Evolutionary conservation across 768 basidiomycete species (phyloP).

Genomic region (Chalciporus pseudorubinellus): DNA sequence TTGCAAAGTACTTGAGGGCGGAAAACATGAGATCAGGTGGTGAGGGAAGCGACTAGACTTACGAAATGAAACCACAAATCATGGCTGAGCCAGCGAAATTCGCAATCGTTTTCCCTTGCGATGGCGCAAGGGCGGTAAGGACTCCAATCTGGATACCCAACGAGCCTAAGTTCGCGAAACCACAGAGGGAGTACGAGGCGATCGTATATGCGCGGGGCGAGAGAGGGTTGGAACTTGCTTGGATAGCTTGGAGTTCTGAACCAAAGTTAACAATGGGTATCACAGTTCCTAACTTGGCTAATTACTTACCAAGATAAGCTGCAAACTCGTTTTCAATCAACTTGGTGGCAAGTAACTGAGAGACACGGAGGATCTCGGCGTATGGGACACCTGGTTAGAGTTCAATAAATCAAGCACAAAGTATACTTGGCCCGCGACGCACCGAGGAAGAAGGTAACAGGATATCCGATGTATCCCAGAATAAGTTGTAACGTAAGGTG

Average conservation of each 20-base stretch:
- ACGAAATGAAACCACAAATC: slow-evolving; percentile 67
- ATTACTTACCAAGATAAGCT: slow-evolving; percentile 52
- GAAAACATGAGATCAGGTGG: background rate
- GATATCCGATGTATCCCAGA: slow-evolving; percentile 86
- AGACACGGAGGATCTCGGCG: slow-evolving; percentile 75
- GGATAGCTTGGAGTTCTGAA: slow-evolving; percentile 43
- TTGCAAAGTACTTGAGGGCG: slow-evolving; percentile 42
- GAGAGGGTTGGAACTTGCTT: slow-evolving; percentile 51
- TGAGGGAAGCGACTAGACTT: background rate
- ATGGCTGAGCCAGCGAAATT: slow-evolving; percentile 65
- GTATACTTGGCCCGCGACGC: background rate
- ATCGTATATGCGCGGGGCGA: slow-evolving; percentile 77
- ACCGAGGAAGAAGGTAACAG: slow-evolving; percentile 74
- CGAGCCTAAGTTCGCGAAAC: slow-evolving; percentile 85
- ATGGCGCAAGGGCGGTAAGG: slow-evolving; percentile 64
- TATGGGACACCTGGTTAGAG: slow-evolving; percentile 59
- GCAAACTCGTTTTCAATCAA: slow-evolving; percentile 86
- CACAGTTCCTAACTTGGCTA: background rate
- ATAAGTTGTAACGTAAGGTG: slow-evolving; percentile 81
- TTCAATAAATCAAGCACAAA: slow-evolving; percentile 1
- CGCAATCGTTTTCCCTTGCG: slow-evolving; percentile 69
- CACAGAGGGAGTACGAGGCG: slow-evolving; percentile 84
- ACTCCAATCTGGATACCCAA: slow-evolving; percentile 86
- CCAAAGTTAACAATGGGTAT: background rate
- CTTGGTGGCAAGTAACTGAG: slow-evolving; percentile 82